A percentile compares a stretch with the other conserved stretches of the same genome.
Conservation (phyloP, 768 basidiomycete genomes). For the Inosperma sp. region DNA sequence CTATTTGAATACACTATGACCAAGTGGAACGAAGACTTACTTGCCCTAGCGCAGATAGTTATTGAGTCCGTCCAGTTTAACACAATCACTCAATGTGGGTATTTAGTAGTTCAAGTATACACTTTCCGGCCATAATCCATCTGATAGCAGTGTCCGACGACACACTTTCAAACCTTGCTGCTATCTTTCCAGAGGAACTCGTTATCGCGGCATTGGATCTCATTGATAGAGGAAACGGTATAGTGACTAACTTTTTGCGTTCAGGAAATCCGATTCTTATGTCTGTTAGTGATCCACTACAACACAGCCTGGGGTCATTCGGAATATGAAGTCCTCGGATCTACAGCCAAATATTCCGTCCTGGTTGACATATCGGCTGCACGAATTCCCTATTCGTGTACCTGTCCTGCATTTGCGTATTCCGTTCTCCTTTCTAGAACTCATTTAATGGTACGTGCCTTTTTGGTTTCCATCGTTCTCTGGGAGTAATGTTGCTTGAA, state of each 20-base stretch:
- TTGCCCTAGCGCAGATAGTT: neutral
- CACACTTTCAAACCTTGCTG: constrained; percentile 48
- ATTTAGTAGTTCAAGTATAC: neutral
- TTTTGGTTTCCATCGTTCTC: constrained; percentile 15
- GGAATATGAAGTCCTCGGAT: constrained; percentile 66
- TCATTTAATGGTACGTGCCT: constrained; percentile 55
- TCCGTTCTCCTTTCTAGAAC: constrained; percentile 55
- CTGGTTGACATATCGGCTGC: constrained; percentile 40
- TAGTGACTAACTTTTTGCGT: constrained; percentile 10
- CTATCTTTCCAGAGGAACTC: constrained; percentile 57
- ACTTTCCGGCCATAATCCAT: neutral
- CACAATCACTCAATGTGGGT: too few species aligned
- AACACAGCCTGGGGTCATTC: constrained; percentile 50
- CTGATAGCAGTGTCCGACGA: constrained; percentile 39
- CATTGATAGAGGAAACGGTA: constrained; percentile 68
- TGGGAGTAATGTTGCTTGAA: constrained; percentile 32
- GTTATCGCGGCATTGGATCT: constrained; percentile 71
- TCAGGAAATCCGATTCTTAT: neutral
- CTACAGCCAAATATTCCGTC: constrained; percentile 58
- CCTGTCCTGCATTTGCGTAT: constrained; percentile 69
- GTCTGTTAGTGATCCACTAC: constrained; percentile 54
- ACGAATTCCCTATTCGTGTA: constrained; percentile 54
- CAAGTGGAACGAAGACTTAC: neutral
- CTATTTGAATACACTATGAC: too few species aligned
- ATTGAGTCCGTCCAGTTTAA: neutral